phyloP scores from a whole-genome alignment of 139 green algal species.

The Chlorella sp. region DNA sequence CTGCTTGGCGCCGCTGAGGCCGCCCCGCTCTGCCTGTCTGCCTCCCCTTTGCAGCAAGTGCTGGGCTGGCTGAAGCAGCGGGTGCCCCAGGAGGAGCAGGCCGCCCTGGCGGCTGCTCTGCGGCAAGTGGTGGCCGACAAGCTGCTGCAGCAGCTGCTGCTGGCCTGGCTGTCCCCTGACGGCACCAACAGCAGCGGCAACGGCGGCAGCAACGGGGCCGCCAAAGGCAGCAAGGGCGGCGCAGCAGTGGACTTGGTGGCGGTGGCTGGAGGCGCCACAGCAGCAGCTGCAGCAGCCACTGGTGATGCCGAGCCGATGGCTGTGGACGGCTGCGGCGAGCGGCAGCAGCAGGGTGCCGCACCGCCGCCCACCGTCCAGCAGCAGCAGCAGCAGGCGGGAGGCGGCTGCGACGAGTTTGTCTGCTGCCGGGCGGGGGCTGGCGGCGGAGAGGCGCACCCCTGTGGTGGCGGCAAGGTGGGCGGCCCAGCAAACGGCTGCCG shows the following conservation, averaged over 20 bases:
- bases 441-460: neutral
- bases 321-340: neutral
- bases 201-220: neutral
- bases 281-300: neutral
- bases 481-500: neutral
- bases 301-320: neutral
- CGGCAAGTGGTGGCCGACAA: constrained; percentile 69
- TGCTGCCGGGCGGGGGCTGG: constrained; percentile 16
- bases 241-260: neutral
- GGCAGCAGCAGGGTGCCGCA: neutral
- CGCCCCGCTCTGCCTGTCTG: neutral
- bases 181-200: neutral
- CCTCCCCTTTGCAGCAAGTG: constrained; percentile 45
- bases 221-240: neutral
- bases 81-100: constrained; percentile 58
- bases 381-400: too few relatives aligned
- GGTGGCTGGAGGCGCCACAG: neutral
- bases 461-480: neutral
- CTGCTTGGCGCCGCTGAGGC: too few relatives aligned
- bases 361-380: neutral
- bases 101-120: constrained; percentile 57
- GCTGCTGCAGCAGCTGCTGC: constrained; percentile 81
- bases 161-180: constrained; percentile 69
- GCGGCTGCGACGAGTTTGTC: constrained; percentile 24
- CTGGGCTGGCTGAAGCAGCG: constrained; percentile 80